phyloP scores from a whole-genome alignment of 495 filamentous ascomycete species.

The Trichocladium antarcticum region DNA sequence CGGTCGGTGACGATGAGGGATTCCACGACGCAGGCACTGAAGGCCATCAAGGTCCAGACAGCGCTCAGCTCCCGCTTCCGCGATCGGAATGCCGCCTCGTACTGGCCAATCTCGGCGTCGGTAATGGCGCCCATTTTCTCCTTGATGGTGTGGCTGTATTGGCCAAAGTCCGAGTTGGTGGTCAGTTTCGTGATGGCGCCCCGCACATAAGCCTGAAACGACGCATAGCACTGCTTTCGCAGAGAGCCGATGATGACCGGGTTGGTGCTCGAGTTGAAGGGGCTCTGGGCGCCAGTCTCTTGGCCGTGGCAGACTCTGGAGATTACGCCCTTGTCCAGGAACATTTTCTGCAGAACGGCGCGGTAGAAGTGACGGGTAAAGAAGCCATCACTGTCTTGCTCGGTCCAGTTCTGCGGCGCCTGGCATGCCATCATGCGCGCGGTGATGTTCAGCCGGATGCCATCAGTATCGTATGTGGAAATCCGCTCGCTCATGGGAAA shows the following conservation, averaged over 20 bases:
- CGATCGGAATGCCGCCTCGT: slow-evolving; percentile 50
- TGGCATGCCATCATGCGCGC: slow-evolving; percentile 95
- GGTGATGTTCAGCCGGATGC: slow-evolving; percentile 84
- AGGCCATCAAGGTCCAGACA: slow-evolving; percentile 90
- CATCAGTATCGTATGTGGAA: slow-evolving; percentile 48
- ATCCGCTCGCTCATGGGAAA: slow-evolving; percentile 81
- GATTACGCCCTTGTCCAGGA: slow-evolving; percentile 70
- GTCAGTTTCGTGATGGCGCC: slow-evolving; percentile 68
- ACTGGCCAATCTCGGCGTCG: slow-evolving; percentile 60
- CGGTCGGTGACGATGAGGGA: slow-evolving; percentile 83
- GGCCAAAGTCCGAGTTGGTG: slow-evolving; percentile 43
- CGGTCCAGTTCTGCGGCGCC: slow-evolving; percentile 84
- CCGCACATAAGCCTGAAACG: slow-evolving; percentile 64
- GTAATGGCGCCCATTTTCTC: slow-evolving; percentile 52
- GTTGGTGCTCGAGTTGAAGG: slow-evolving; percentile 47
- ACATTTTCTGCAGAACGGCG: slow-evolving; percentile 77
- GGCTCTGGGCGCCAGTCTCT: slow-evolving; percentile 30
- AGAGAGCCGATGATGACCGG: slow-evolving; percentile 81
- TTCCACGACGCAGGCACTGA: slow-evolving; percentile 79
- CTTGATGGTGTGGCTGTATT: slow-evolving; percentile 44
- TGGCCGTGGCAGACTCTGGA: slow-evolving; percentile 41
- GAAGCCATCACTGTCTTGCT: slow-evolving; percentile 66
- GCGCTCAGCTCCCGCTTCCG: slow-evolving; percentile 74
- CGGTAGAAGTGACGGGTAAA: slow-evolving; percentile 93
- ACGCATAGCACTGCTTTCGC: slow-evolving; percentile 65